These are phyloP conservation scores for Sphaceloma murrayae DNA, from an alignment of 2,329 filamentous ascomycete species.

Conservation along the genomic window DNA sequence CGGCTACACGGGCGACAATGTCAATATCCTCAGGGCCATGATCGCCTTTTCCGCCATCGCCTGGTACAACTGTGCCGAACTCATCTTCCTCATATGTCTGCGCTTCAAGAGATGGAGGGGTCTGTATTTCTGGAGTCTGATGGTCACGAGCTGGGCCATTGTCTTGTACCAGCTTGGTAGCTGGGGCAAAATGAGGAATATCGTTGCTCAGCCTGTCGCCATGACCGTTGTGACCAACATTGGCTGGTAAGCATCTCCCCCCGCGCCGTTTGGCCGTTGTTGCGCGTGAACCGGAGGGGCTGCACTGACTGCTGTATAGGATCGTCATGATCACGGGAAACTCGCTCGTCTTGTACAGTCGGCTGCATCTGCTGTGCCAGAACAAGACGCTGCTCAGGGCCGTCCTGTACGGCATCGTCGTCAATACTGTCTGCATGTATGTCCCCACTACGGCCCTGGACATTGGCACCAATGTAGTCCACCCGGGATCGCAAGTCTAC, in stretches of 20 bases:
- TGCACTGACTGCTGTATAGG: not conserved
- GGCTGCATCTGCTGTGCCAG: conserved; percentile 48
- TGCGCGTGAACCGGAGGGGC: too few species aligned
- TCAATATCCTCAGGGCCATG: conserved; percentile 24
- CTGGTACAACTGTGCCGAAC: conserved; percentile 36
- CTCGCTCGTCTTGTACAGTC: conserved; percentile 52
- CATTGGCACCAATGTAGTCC: conserved; percentile 40
- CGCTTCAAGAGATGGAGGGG: conserved; percentile 41
- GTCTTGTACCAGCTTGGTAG: conserved; percentile 42
- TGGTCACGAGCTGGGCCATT: conserved; percentile 37
- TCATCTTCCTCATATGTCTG: conserved; percentile 38
- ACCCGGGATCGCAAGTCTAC: conserved; percentile 23
- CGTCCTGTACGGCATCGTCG: conserved; percentile 49
- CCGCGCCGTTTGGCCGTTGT: too few species aligned
- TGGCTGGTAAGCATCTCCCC: conserved; percentile 41
- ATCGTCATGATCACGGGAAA: conserved; percentile 52
- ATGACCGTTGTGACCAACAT: conserved; percentile 39
- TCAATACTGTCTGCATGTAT: conserved; percentile 45
- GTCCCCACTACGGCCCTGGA: conserved; percentile 46
- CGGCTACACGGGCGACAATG: conserved; percentile 24
- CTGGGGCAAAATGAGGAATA: conserved; percentile 35
- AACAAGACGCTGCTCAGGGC: conserved; percentile 41
- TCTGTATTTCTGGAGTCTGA: conserved; percentile 42
- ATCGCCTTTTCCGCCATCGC: conserved; percentile 25
- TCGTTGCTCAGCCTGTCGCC: conserved; percentile 24